Evolutionary conservation across 2,329 filamentous ascomycete species (phyloP).

Genomic region (Cladosporium oxysporum): DNA sequence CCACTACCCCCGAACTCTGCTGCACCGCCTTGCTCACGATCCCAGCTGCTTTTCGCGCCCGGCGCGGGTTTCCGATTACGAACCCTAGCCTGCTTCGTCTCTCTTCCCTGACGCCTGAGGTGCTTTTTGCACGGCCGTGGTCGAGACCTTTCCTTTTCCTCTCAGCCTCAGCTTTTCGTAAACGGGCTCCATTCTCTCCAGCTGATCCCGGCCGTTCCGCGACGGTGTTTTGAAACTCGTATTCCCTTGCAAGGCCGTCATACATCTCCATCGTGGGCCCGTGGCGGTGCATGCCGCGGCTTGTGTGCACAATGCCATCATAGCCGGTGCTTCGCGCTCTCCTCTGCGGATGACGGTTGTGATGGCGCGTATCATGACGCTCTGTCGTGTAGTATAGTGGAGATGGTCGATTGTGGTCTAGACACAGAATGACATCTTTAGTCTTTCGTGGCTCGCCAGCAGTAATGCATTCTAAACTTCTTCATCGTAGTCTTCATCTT

Average conservation of each 20-base stretch:
- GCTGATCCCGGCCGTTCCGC: background rate
- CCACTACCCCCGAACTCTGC: background rate
- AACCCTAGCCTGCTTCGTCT: background rate
- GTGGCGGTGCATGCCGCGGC: background rate
- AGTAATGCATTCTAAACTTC: background rate
- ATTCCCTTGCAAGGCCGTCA: background rate
- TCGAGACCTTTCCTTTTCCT: constrained; percentile 3
- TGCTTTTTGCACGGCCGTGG: background rate
- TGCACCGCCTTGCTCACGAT: background rate
- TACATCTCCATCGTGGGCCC: background rate
- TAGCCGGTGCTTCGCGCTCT: background rate
- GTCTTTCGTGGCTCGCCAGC: background rate
- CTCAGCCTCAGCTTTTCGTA: background rate
- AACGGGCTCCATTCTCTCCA: background rate
- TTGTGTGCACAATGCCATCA: background rate
- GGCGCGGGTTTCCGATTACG: background rate
- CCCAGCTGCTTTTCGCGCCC: background rate
- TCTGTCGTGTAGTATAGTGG: background rate
- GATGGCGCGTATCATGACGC: background rate
- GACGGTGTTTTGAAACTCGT: background rate
- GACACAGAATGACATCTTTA: background rate
- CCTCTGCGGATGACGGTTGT: background rate
- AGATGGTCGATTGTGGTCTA: background rate
- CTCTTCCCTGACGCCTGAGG: background rate
- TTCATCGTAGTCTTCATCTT: background rate